A percentile compares a stretch with the other conserved stretches of the same genome.
phyloP scores from a whole-genome alignment of 352 stramenopile species.

The Pythium aristosporum region DNA sequence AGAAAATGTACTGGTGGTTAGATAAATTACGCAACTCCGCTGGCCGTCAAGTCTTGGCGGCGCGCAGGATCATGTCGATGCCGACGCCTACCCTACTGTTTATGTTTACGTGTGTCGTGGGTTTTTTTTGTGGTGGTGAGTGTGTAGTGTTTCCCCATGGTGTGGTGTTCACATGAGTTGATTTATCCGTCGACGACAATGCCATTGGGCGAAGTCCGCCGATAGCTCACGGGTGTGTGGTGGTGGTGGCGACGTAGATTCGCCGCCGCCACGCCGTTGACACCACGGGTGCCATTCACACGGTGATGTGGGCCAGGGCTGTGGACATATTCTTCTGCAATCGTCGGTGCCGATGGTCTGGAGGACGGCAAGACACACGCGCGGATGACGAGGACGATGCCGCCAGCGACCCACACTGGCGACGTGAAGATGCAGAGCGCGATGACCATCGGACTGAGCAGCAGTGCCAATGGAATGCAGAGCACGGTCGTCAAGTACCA shows the following conservation, averaged over 20 bases:
- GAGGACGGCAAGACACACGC: constrained; percentile 35
- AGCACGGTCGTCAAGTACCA: constrained; percentile 69
- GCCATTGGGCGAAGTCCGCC: constrained; percentile 18
- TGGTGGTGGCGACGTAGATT: constrained; percentile 18
- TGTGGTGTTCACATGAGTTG: background rate
- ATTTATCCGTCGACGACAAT: constrained; percentile 8
- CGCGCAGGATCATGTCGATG: too few relatives aligned
- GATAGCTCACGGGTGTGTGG: constrained; percentile 6
- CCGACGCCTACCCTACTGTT: background rate
- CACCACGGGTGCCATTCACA: constrained; percentile 18
- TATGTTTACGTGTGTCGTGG: background rate
- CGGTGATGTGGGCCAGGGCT: constrained; percentile 25
- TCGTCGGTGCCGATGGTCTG: constrained; percentile 20
- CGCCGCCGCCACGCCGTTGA: constrained; percentile 14
- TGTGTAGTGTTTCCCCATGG: background rate
- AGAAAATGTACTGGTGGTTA: constrained; percentile 27
- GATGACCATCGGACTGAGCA: constrained; percentile 77
- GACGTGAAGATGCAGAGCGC: constrained; percentile 75
- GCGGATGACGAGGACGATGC: constrained; percentile 58
- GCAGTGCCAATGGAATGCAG: constrained; percentile 69
- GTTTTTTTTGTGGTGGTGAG: too few relatives aligned
- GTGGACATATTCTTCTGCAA: constrained; percentile 46
- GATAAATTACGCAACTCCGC: constrained; percentile 18
- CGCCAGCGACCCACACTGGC: constrained; percentile 66
- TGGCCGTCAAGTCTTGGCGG: background rate